A percentile compares a stretch with the other conserved stretches of the same genome.
phyloP scores from a whole-genome alignment of 495 filamentous ascomycete species.

The Aspergillus heteromorphus region DNA sequence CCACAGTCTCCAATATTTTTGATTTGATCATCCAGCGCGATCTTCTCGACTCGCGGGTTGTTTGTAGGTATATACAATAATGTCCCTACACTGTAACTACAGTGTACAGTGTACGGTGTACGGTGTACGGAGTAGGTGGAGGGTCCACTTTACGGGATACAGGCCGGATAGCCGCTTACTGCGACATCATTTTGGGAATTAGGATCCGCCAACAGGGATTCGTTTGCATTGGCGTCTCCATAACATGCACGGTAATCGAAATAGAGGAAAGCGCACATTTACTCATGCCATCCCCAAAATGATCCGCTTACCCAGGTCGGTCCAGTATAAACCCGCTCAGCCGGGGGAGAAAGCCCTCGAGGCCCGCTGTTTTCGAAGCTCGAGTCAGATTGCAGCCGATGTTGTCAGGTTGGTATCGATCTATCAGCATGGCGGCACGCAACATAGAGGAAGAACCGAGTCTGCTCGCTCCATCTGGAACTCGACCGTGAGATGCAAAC shows the following conservation, averaged over 20 bases:
- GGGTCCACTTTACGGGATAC: background rate
- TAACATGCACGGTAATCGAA: background rate
- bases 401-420: too few species aligned
- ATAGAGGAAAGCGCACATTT: background rate
- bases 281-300: background rate
- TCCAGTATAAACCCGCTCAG: background rate
- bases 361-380: too few species aligned
- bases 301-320: background rate
- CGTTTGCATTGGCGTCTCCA: conserved; percentile 5
- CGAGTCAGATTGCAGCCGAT: too few species aligned
- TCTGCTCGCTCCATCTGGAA: too few species aligned
- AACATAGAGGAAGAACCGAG: too few species aligned
- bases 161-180: background rate
- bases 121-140: background rate
- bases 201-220: conserved; percentile 1
- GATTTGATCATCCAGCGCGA: background rate
- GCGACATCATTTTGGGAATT: background rate
- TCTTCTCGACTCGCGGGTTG: background rate
- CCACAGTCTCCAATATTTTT: background rate
- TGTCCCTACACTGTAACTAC: too few species aligned
- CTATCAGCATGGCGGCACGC: too few species aligned
- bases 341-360: too few species aligned
- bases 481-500: too few species aligned
- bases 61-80: too few species aligned
- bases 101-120: too few species aligned